These are phyloP conservation scores for Suillus brevipes DNA, from an alignment of 768 basidiomycete species.

Conservation along the genomic window DNA sequence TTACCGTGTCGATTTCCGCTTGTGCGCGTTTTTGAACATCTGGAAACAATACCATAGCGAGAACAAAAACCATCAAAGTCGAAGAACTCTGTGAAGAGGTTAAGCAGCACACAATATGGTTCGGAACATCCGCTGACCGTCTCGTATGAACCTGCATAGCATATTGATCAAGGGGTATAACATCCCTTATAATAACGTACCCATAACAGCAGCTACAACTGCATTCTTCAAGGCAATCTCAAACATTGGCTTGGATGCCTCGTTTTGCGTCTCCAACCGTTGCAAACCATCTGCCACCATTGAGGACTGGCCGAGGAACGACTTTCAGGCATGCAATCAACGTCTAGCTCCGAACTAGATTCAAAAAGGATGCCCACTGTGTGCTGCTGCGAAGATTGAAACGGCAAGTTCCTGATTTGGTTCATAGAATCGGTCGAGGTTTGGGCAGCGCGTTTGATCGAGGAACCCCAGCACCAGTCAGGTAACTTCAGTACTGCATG, in stretches of 20 bases:
- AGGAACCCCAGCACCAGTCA: slow-evolving; percentile 43
- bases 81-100: slow-evolving; percentile 13
- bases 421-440: background rate
- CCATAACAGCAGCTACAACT: slow-evolving; percentile 14
- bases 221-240: slow-evolving; percentile 13
- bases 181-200: slow-evolving; percentile 8
- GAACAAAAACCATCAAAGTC: slow-evolving; percentile 8
- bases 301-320: background rate
- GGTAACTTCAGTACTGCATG: slow-evolving; percentile 12
- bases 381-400: slow-evolving; percentile 24
- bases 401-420: slow-evolving; percentile 20
- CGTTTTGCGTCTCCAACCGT: slow-evolving; percentile 17
- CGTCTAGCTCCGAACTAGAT: background rate
- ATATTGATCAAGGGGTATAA: background rate
- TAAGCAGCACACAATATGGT: background rate
- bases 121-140: slow-evolving; percentile 14
- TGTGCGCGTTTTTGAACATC: slow-evolving; percentile 18
- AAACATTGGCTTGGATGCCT: slow-evolving; percentile 6
- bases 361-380: slow-evolving; percentile 21
- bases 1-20: slow-evolving; percentile 16
- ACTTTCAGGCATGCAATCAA: background rate
- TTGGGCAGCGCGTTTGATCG: slow-evolving; percentile 34
- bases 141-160: slow-evolving; percentile 20
- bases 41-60: slow-evolving; percentile 11
- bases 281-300: slow-evolving; percentile 17